These are phyloP conservation scores for Atractiella rhizophila DNA, from an alignment of 768 basidiomycete species.

Conservation along the genomic window DNA sequence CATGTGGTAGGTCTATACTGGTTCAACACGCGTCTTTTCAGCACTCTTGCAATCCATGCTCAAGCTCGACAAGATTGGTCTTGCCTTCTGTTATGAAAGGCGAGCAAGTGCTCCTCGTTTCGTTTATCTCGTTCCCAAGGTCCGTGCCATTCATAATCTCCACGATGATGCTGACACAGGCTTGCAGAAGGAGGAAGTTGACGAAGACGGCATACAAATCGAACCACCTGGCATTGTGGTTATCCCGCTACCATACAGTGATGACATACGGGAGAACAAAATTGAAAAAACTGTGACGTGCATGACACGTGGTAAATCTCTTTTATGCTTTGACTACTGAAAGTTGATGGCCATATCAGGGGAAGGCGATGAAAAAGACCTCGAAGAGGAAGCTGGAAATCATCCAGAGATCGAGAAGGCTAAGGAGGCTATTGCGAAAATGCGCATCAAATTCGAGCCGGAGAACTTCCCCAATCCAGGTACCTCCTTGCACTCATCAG, in stretches of 20 bases:
- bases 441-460: constrained; percentile 63
- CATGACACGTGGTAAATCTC: neutral
- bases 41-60: constrained; percentile 62
- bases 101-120: constrained; percentile 35
- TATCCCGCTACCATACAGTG: constrained; percentile 75
- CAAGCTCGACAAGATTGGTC: constrained; percentile 52
- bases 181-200: constrained; percentile 36
- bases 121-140: constrained; percentile 69
- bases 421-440: constrained; percentile 34
- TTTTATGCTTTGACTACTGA: neutral
- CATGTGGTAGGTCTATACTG: neutral
- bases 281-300: constrained; percentile 33
- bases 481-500: constrained; percentile 22
- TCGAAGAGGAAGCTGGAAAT: constrained; percentile 1
- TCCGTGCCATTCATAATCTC: constrained; percentile 16
- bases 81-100: constrained; percentile 29
- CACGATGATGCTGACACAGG: neutral
- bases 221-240: constrained; percentile 80
- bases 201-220: constrained; percentile 38
- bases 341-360: no score
- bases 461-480: constrained; percentile 39
- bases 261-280: constrained; percentile 65
- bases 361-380: constrained; percentile 2
- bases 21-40: constrained; percentile 65
- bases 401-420: constrained; percentile 37